Percentiles rank a stretch among this genome's conserved stretches.
Evolutionary conservation across 306 rosid genomes (phyloP).

Genomic region (Glycine latifolia): DNA sequence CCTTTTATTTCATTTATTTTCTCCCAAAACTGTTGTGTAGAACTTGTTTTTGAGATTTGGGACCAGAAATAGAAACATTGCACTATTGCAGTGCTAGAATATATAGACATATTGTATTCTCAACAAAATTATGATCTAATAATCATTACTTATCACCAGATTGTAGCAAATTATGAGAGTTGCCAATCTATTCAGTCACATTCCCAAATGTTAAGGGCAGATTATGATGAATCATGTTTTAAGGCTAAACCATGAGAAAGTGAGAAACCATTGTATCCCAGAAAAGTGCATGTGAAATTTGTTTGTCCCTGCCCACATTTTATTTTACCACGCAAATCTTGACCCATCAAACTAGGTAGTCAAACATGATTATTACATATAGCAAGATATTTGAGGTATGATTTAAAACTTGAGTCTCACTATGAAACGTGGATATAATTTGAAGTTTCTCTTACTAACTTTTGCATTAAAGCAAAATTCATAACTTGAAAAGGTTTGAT

Average conservation of each 20-base stretch:
- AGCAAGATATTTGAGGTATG: no score
- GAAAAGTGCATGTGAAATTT: not conserved
- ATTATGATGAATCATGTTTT: constrained; percentile 5
- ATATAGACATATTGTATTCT: constrained; percentile 4
- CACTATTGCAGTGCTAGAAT: not conserved
- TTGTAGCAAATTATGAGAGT: not conserved
- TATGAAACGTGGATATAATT: no score
- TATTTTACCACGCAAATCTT: no score
- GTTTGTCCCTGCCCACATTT: no score
- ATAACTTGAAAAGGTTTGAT: no score
- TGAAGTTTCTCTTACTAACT: no score
- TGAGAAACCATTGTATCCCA: not conserved
- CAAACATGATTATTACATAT: no score
- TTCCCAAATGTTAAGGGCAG: not conserved
- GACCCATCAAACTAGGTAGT: no score
- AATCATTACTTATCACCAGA: not conserved
- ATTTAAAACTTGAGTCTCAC: no score
- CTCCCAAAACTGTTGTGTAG: not conserved
- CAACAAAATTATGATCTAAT: not conserved
- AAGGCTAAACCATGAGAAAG: not conserved
- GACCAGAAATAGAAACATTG: not conserved
- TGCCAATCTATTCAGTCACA: constrained; percentile 1
- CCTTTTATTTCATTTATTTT: not conserved
- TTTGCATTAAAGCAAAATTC: no score
- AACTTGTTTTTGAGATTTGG: constrained; percentile 24